Percentiles rank a stretch among this genome's conserved stretches.
These are phyloP conservation scores for Hymenoscyphus repandus DNA, from an alignment of 2,329 filamentous ascomycete species.

Conservation along the genomic window DNA sequence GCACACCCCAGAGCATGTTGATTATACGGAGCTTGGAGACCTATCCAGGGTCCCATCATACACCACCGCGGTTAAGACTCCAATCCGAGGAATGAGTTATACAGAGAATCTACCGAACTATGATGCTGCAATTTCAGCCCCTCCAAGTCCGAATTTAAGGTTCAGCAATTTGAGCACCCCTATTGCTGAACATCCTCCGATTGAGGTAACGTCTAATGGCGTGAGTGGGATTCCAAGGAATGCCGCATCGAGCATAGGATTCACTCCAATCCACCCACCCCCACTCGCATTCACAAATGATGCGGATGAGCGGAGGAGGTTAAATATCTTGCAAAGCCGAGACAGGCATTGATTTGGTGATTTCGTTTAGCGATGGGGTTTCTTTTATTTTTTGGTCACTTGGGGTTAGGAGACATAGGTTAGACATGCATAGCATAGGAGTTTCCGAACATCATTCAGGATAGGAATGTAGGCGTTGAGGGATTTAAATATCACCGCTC, in stretches of 20 bases:
- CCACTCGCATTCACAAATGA: constrained; percentile 17
- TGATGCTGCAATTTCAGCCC: constrained; percentile 51
- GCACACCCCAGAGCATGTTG: constrained; percentile 51
- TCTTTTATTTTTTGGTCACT: too few relatives aligned
- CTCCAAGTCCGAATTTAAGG: constrained; percentile 30
- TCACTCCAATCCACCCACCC: constrained; percentile 25
- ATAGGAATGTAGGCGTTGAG: too few relatives aligned
- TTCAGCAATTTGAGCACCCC: constrained; percentile 13
- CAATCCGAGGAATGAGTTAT: constrained; percentile 46
- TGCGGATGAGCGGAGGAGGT: constrained; percentile 24
- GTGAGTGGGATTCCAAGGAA: constrained; percentile 13
- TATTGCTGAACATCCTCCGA: neutral
- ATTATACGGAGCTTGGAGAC: constrained; percentile 55
- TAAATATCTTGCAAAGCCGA: constrained; percentile 25
- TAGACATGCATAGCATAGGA: too few relatives aligned
- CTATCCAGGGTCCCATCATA: constrained; percentile 74
- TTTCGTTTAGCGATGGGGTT: too few relatives aligned
- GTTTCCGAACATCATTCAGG: too few relatives aligned
- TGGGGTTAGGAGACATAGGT: too few relatives aligned
- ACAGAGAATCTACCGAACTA: constrained; percentile 62
- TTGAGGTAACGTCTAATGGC: neutral
- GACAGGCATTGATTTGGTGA: constrained; percentile 10
- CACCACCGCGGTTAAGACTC: constrained; percentile 64
- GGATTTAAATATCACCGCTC: too few relatives aligned
- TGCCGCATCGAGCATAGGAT: constrained; percentile 22